These are phyloP conservation scores for Aphanomyces invadans DNA, from an alignment of 352 stramenopile species.

Conservation along the genomic window DNA sequence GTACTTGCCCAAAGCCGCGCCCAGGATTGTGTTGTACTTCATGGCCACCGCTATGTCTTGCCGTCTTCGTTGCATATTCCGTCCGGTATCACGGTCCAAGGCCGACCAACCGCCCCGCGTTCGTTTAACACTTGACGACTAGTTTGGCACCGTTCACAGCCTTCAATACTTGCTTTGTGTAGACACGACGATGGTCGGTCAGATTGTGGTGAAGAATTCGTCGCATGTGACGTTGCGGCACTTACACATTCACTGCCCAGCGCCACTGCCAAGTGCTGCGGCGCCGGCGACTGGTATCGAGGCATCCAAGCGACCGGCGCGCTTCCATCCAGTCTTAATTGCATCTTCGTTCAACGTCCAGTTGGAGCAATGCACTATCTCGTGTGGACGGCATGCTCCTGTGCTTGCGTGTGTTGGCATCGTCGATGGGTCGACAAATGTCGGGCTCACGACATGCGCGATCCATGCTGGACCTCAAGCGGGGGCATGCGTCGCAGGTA, in stretches of 20 bases:
- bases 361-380: background rate
- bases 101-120: too few species aligned
- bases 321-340: background rate
- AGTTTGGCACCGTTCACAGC: too few species aligned
- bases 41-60: background rate
- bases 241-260: background rate
- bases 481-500: slow-evolving; percentile 4
- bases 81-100: background rate
- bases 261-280: background rate
- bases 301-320: background rate
- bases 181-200: background rate
- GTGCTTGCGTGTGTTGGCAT: slow-evolving; percentile 1
- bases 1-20: background rate
- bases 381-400: background rate
- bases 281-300: background rate
- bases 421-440: background rate
- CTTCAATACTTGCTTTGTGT: background rate
- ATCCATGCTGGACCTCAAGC: slow-evolving; percentile 2
- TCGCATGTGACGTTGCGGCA: background rate
- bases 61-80: background rate
- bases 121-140: too few species aligned
- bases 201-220: background rate
- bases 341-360: background rate
- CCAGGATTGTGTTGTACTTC: background rate
- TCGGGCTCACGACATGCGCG: background rate